Percentiles rank a stretch among this genome's conserved stretches.
Evolutionary conservation across 164 flowering plant species (phyloP).

Genomic region (grape (Vitis vinifera)): ASM3070453v1 NC_081819.1:9339501-9340000

Average conservation of each 20-base stretch:
- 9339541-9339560: conserved; percentile 46
- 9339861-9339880: conserved; percentile 93
- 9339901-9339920: conserved; percentile 19
- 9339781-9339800: conserved; percentile 17
- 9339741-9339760: conserved; percentile 23
- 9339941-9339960: conserved; percentile 60
- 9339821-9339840: conserved; percentile 36
- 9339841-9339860: conserved; percentile 70
- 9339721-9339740: conserved; percentile 7
- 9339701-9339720: no score
- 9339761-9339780: conserved; percentile 19
- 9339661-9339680: conserved; percentile 79
- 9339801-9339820: conserved; percentile 22
- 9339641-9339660: conserved; percentile 81
- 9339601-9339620: conserved; percentile 41
- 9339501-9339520: conserved; percentile 42
- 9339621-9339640: conserved; percentile 72
- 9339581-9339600: conserved; percentile 60
- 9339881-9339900: conserved; percentile 58
- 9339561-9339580: conserved; percentile 60
- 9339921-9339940: conserved; percentile 16
- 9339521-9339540: conserved; percentile 45
- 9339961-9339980: conserved; percentile 95
- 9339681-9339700: conserved; percentile 26
- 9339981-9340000: conserved; percentile 83